Base-by-base conservation (phyloP, 2,329 filamentous ascomycete genomes). In the Aspergillus transmontanensis region DNA sequence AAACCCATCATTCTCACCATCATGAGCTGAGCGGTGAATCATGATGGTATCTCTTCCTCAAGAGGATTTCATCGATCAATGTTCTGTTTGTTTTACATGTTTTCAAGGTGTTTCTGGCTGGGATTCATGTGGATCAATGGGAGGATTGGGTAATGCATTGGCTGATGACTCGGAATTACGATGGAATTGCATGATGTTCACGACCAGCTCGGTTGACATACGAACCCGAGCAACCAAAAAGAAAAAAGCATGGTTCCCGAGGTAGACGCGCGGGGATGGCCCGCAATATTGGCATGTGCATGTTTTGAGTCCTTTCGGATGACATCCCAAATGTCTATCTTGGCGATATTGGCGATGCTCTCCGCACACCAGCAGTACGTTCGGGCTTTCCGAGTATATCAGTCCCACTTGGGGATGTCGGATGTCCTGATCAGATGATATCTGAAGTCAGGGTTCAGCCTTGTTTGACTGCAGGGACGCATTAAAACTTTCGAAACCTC, bases 11-110 rank as follows among this genome's bases (percentile, higher is more conserved):
- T 63, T 65, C 62, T 34, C 68, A 74, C 57, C 71, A 73, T 30
- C 70, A 72, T 21, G 74, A 76, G 58, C 66, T 76, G 45, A 71
- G 71, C 30, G 74, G 74, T 41, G 75, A 76, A 60, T 72, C 69
- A n/a, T 76, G 69, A 75, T 59, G 61, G 36, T 57, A 30, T 57
- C 32, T 51, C 60, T 59, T 21, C 55, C 61, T 57, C 60, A 32
- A 19, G 48, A 51, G 54, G 43, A 61, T 66, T 60, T 65, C 50
- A 66, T 66, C 69, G 67, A 68, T 66, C 64, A 59, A 57, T 61
- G 9, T 57, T 21, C 28, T 41, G 30, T 63, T 54, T 63, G 48
- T 51, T 51, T 51, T 51, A 51, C 48, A 32, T 32, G 48, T 28
- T 51, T 63, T 60, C 60, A 62, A 45, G 66, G 66, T 68, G 63